These are phyloP conservation scores for Trichosporon sp. DNA, from an alignment of 1,284 basidiomycete genomes.

Conservation along the genomic window DNA sequence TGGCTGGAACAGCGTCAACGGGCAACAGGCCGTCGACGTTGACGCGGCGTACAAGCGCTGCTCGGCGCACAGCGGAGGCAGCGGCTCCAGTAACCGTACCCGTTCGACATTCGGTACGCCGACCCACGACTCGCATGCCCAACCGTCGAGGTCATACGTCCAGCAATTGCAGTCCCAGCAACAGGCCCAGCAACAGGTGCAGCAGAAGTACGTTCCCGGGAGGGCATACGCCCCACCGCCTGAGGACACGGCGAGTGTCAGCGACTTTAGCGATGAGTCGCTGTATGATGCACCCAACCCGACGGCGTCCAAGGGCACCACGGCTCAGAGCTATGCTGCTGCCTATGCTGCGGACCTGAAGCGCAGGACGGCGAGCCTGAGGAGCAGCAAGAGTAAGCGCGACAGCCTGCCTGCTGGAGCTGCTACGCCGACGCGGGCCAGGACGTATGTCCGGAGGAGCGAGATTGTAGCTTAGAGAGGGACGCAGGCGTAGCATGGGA, in stretches of 20 bases:
- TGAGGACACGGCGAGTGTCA: background rate
- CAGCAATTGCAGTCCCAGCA: background rate
- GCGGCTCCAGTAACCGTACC: background rate
- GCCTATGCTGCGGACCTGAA: background rate
- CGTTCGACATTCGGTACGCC: slow-evolving; percentile 12
- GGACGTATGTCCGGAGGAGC: background rate
- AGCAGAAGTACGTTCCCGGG: background rate
- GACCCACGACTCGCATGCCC: background rate
- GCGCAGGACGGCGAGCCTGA: background rate
- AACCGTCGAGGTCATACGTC: background rate
- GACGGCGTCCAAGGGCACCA: background rate
- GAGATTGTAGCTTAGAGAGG: background rate
- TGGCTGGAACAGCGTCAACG: background rate
- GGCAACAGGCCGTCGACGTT: background rate
- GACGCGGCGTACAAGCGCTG: background rate
- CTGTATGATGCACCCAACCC: slow-evolving; percentile 3
- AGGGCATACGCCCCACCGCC: background rate
- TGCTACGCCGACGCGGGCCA: background rate
- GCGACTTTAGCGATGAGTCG: slow-evolving; percentile 12
- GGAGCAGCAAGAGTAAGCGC: background rate
- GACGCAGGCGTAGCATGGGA: too few species aligned
- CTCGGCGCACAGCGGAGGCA: background rate
- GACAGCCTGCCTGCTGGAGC: background rate
- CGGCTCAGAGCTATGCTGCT: slow-evolving; percentile 7
- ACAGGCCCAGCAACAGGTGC: background rate